Evolutionary conservation across 768 basidiomycete genomes (phyloP), one percentile per base, ranked within the genome.

Genomic region (Mycena vitilis): DNA sequence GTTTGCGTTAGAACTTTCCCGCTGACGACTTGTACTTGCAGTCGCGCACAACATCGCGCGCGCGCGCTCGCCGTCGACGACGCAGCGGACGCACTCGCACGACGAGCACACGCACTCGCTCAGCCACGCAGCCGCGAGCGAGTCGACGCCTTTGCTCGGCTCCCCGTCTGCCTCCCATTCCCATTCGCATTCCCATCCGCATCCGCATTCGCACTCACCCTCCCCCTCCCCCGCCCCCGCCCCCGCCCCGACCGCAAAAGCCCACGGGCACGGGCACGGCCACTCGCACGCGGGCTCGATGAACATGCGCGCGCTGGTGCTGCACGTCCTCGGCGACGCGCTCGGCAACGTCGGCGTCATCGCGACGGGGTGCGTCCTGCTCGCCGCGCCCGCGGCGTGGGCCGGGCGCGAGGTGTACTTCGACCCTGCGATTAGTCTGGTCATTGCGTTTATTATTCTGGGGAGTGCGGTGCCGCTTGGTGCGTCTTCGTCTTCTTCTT

Each of bases 271-370:
- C 60, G 47, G 69, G 16, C 80, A 82, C 65, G 72, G 76, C 22
- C 59, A 64, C 73, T 70, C 80, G 23, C 88, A 90, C 73, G 80
- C 81, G 11, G 91, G 90, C 0, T 94, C 91, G 0, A 99, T 99
- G 98, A 99, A 99, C 80, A 98, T 99, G 96, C 92, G 85, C n/a
- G 98, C 96, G 37, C 85, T 99, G 1, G 84, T 99, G 38, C 81
- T 99, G 36, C 98, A 99, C 78, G 98, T 99, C 45, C 79, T 99
- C 52, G 97, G 97, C 40, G 97, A 99, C 82, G 97, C 97, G 63
- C 87, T 99, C 30, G 98, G 98, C 57, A 99, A 99, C 78, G 94
- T 99, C 69, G 98, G 98, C 60, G 98, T 99, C 69, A 98, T 99
- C 67, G 90, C 92, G 42, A 95, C 96, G 5, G 98, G 98, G 64